Evolutionary conservation across 148 eudicot species (phyloP).

Genomic region (Hydrangea macrophylla): DNA sequence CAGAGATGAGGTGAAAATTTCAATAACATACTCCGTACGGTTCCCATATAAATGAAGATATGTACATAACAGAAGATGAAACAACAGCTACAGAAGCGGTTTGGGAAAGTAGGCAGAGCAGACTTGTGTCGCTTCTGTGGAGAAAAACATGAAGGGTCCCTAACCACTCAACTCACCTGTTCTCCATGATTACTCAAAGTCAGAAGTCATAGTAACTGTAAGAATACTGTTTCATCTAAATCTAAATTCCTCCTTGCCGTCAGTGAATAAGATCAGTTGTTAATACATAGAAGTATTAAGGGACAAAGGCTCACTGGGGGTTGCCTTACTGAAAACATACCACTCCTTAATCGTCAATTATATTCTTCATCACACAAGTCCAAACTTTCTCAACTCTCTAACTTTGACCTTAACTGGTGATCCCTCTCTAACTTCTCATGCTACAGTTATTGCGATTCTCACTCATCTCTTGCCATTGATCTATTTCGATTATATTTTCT

Average conservation of each 20-base stretch:
- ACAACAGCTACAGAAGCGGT: not conserved
- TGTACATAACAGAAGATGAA: not conserved
- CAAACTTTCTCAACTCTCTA: not conserved
- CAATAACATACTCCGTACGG: not conserved
- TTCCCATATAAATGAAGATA: not conserved
- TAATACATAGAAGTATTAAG: not conserved
- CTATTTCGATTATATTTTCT: not conserved
- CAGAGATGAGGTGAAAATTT: not conserved
- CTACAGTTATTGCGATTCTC: not conserved
- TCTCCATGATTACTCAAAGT: not conserved
- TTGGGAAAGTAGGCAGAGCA: not conserved
- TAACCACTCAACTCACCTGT: not conserved
- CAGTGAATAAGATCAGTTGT: not conserved
- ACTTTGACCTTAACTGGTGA: not conserved
- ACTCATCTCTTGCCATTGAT: not conserved
- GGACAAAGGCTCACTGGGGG: not conserved
- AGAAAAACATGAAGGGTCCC: not conserved
- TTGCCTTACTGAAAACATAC: not conserved
- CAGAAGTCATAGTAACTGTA: not conserved
- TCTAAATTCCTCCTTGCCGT: not conserved
- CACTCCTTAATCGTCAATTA: not conserved
- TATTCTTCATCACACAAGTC: not conserved
- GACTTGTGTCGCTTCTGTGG: not conserved
- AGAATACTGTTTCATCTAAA: not conserved
- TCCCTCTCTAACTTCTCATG: not conserved